These are phyloP conservation scores for Neonectria coccinea DNA, from an alignment of 2,329 filamentous ascomycete species.

Conservation along the genomic window DNA sequence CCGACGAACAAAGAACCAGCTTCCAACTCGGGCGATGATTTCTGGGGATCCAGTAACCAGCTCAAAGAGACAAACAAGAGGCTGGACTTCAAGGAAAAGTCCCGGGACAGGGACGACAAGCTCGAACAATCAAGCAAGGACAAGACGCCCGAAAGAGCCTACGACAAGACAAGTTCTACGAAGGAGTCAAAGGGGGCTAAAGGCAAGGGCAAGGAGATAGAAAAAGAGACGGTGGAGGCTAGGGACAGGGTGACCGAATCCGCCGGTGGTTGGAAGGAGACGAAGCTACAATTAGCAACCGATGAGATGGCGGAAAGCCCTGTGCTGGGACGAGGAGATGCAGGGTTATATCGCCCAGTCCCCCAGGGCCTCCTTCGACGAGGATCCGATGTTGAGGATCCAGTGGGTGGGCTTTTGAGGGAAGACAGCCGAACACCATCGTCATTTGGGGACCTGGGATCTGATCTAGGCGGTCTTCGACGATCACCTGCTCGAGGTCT, in stretches of 20 bases:
- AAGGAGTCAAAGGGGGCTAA: slow-evolving; percentile 12
- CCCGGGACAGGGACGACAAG: slow-evolving; percentile 12
- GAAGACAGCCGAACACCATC: slow-evolving; percentile 46
- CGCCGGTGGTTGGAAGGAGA: slow-evolving; percentile 42
- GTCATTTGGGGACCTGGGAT: slow-evolving; percentile 37
- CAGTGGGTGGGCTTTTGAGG: slow-evolving; percentile 46
- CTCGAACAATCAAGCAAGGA: slow-evolving; percentile 9
- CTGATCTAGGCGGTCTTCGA: slow-evolving; percentile 54
- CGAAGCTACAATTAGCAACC: slow-evolving; percentile 43
- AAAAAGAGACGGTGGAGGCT: slow-evolving; percentile 20
- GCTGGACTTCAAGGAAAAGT: slow-evolving; percentile 23
- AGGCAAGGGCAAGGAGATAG: slow-evolving; percentile 28
- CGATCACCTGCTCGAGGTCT: slow-evolving; percentile 59
- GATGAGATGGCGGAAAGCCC: slow-evolving; percentile 54
- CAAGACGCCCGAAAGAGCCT: slow-evolving; percentile 2
- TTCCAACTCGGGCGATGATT: slow-evolving; percentile 36
- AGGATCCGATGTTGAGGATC: slow-evolving; percentile 48
- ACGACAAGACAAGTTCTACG: slow-evolving; percentile 5
- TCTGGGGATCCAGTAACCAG: slow-evolving; percentile 45
- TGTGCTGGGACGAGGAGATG: slow-evolving; percentile 49
- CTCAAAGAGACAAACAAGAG: slow-evolving; percentile 24
- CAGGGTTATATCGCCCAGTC: slow-evolving; percentile 29
- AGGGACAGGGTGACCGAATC: slow-evolving; percentile 38
- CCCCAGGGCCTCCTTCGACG: slow-evolving; percentile 47
- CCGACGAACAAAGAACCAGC: slow-evolving; percentile 1